These are phyloP conservation scores for Sequoiadendron giganteum DNA, from an alignment of 75 land plant species.

Conservation along the genomic window DNA sequence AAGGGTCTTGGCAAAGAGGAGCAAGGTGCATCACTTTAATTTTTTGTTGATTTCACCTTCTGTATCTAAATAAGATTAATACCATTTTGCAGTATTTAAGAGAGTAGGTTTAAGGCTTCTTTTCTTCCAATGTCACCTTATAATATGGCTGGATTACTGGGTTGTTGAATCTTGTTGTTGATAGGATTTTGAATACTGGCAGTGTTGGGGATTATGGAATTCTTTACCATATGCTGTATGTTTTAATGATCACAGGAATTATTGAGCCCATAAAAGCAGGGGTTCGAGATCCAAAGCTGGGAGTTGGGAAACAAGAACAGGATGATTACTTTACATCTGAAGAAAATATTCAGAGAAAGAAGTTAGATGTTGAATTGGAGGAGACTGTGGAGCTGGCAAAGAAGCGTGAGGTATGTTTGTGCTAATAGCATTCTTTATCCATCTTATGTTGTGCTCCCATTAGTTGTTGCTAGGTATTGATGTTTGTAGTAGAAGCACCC, in stretches of 20 bases:
- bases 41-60: slow-evolving; percentile 1
- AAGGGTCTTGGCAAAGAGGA: slow-evolving; percentile 98
- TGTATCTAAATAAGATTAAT: background rate
- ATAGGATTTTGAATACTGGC: background rate
- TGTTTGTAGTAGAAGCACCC: background rate
- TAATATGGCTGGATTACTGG: background rate
- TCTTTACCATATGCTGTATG: background rate
- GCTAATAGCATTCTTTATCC: background rate
- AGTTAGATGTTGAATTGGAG: slow-evolving; percentile 85
- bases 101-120: background rate
- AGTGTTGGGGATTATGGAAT: background rate
- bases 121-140: background rate
- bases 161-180: background rate
- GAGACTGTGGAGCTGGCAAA: slow-evolving; percentile 87
- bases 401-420: slow-evolving; percentile 88
- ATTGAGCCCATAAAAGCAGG: slow-evolving; percentile 95
- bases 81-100: background rate
- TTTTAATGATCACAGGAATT: slow-evolving; percentile 61
- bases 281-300: slow-evolving; percentile 89
- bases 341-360: slow-evolving; percentile 90
- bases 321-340: slow-evolving; percentile 96
- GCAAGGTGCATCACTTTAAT: slow-evolving; percentile 61
- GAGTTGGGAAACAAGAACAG: slow-evolving; percentile 97
- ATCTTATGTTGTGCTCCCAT: background rate
- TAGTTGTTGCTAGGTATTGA: background rate